Evolutionary conservation across 306 rosid species (phyloP).

Genomic region (Benincasa hispida): DNA sequence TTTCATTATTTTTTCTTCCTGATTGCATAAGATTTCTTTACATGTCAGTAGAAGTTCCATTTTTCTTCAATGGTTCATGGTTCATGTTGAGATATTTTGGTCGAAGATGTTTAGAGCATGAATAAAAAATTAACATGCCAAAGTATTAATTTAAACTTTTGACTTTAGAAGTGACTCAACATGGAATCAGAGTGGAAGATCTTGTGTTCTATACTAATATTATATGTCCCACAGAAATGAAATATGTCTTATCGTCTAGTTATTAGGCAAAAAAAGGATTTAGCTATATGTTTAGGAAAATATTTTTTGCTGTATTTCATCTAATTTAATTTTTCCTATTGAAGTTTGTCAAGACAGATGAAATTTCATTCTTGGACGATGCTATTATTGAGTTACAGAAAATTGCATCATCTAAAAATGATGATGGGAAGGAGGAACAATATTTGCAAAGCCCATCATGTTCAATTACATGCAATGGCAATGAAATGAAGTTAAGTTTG

Average conservation of each 20-base stretch:
- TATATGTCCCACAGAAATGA: background rate
- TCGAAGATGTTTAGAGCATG: background rate
- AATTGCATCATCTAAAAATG: conserved; percentile 20
- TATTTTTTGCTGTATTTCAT: background rate
- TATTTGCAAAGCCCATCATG: conserved; percentile 29
- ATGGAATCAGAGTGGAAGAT: background rate
- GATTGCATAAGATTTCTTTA: background rate
- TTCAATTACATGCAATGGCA: conserved; percentile 15
- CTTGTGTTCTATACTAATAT: too few species aligned
- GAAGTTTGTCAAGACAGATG: conserved; percentile 39
- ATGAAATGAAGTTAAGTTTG: conserved; percentile 28
- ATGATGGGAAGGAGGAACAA: conserved; percentile 14
- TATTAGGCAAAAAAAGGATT: background rate
- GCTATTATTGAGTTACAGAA: conserved; percentile 32
- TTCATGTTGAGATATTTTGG: background rate
- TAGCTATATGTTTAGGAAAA: background rate
- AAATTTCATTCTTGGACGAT: conserved; percentile 27
- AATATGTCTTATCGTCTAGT: background rate
- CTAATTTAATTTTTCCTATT: conserved; percentile 13
- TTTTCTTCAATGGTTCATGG: background rate
- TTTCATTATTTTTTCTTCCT: background rate
- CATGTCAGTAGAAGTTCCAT: background rate
- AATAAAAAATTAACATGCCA: background rate
- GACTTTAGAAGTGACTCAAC: background rate
- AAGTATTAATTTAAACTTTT: background rate